These are phyloP conservation scores for Sporothrix brunneoviolacea DNA, from an alignment of 2,329 filamentous ascomycete genomes.

Conservation along the genomic window DNA sequence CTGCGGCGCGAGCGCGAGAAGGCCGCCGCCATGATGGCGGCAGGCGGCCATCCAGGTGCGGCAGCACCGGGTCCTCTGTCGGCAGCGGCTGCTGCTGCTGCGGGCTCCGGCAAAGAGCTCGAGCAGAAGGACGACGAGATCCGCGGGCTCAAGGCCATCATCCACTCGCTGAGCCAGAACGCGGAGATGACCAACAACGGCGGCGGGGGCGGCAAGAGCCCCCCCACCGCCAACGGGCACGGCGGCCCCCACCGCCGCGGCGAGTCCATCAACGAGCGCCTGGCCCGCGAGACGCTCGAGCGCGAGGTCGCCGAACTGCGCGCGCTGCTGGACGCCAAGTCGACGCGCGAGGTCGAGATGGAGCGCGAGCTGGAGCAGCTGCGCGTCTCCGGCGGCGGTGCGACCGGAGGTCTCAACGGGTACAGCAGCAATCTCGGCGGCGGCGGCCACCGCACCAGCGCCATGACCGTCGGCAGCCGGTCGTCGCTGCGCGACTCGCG, in stretches of 20 bases:
- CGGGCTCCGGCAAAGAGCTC: conserved; percentile 56
- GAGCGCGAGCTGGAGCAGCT: conserved; percentile 71
- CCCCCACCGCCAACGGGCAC: neutral
- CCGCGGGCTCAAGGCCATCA: conserved; percentile 91
- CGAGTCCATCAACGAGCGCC: conserved; percentile 48
- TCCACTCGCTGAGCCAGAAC: conserved; percentile 85
- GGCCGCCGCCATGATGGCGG: conserved; percentile 44
- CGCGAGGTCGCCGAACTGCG: conserved; percentile 75
- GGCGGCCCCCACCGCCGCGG: conserved; percentile 40
- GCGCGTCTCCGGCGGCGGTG: conserved; percentile 37
- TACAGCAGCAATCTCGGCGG: no score
- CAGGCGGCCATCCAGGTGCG: neutral
- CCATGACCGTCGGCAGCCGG: conserved; percentile 44
- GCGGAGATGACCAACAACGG: conserved; percentile 37
- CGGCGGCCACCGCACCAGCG: conserved; percentile 42
- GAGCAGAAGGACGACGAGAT: conserved; percentile 98
- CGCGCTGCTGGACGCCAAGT: conserved; percentile 64
- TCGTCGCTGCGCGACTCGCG: conserved; percentile 60
- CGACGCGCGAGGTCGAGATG: conserved; percentile 70
- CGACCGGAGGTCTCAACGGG: conserved; percentile 21
- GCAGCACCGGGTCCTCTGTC: no score
- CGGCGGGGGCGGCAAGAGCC: conserved; percentile 20
- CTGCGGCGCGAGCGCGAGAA: conserved; percentile 84
- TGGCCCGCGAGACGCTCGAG: conserved; percentile 64
- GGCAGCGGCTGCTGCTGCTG: conserved; percentile 37